Evolutionary conservation across 495 filamentous ascomycete species (phyloP), one percentile per base, ranked within the genome.

Genomic region (Bryoglossum gracile): DNA sequence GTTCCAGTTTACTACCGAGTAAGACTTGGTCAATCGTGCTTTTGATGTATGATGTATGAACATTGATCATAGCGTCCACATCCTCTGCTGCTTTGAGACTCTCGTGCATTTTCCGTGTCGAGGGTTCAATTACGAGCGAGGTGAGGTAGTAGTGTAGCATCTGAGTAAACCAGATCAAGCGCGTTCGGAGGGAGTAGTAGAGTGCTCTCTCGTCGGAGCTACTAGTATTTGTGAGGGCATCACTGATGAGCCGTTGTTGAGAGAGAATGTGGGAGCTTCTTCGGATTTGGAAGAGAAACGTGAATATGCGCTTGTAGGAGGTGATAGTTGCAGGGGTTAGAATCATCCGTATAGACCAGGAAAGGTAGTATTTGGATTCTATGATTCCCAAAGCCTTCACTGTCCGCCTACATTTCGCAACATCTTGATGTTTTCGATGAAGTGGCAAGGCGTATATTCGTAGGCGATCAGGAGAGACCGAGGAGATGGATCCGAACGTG

Each of bases 301-400:
- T 81, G 51, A 86, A 87, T 13, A 89, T 68, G 2, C 72, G 66
- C 52, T 85, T 82, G 61, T 95, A 94, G 0, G 69, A 67, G 0
- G 59, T 43, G 21, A 90, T 72, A 0, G 80, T 74, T 3, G 73
- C 65, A 19, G 75, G 73, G 0, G 73, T 77, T 38, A 95, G 72
- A 18, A 96, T 77, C 40, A 95, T 92, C 26, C 82, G 83, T n/a
- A 94, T 71, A 0, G 89, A 81, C 90, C 90, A 95, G 6, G 85
- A 78, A 3, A 96, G 71, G 39, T 74, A 64, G 52, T 83, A 86
- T 3, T 67, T 68, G 9, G 87, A 68, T 5, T 68, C 71, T 4
- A 87, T 68, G n/a, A 62, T 64, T 8, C 75, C 66, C 6, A 89
- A 69, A 14, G 54, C 47, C 11, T 71, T 68, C 23, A 77, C 68